phyloP scores from a whole-genome alignment of 805 yeast genomes.

The Candida rishiriensis region DNA sequence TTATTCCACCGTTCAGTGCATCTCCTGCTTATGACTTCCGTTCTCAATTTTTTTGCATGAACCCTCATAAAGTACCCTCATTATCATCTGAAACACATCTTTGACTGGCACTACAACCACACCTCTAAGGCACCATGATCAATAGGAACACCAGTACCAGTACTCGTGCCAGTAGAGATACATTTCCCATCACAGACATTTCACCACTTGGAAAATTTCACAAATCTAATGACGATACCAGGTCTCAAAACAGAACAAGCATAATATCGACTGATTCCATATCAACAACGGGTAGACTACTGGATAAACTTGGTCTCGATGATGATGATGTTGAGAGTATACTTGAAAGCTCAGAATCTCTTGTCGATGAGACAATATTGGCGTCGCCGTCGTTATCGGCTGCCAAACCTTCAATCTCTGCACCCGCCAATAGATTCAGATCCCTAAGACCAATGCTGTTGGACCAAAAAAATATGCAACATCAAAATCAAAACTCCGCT shows the following conservation, averaged over 20 bases:
- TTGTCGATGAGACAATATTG: neutral
- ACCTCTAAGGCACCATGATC: no score
- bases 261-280: constrained; percentile 23
- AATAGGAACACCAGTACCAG: no score
- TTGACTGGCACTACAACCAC: no score
- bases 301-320: constrained; percentile 29
- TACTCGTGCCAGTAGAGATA: no score
- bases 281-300: constrained; percentile 28
- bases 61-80: no score
- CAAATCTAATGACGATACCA: no score
- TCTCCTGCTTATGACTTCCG: no score
- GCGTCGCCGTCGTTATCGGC: neutral
- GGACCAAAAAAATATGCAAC: constrained; percentile 6
- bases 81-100: no score
- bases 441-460: constrained; percentile 26
- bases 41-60: no score
- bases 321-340: constrained; percentile 28
- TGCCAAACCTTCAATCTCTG: constrained; percentile 8
- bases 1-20: no score
- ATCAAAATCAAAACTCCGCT: constrained; percentile 13
- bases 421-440: constrained; percentile 27
- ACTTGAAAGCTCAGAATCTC: constrained; percentile 2
- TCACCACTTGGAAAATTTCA: no score
- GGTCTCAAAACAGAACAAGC: constrained; percentile 13
- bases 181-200: no score